Percentiles rank a stretch among this genome's conserved stretches.
Evolutionary conservation across 805 yeast species (phyloP).

Genomic region (Priceomyces medius): DNA sequence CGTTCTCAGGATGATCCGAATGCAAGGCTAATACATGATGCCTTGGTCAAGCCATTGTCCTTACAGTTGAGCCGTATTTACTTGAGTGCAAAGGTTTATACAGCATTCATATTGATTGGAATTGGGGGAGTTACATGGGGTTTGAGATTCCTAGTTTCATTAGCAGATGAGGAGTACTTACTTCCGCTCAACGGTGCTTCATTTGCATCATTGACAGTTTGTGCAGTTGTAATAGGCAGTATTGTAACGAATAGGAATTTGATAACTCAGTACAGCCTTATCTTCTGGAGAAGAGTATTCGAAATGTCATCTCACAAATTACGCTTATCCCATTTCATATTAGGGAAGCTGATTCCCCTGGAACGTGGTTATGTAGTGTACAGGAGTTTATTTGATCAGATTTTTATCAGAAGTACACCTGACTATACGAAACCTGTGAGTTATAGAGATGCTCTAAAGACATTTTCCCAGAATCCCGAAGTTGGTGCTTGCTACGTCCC

Average conservation of each 20-base stretch:
- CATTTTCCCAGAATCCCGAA: constrained; percentile 42
- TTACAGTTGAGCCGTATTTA: constrained; percentile 72
- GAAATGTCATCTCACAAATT: constrained; percentile 51
- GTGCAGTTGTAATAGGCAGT: constrained; percentile 5
- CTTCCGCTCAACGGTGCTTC: constrained; percentile 26
- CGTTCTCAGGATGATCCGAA: constrained; percentile 95
- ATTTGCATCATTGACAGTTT: constrained; percentile 5
- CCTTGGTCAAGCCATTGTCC: constrained; percentile 70
- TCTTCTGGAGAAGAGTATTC: constrained; percentile 65
- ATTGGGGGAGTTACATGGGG: constrained; percentile 66
- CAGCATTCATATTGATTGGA: constrained; percentile 69
- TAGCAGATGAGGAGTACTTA: constrained; percentile 13
- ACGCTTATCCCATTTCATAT: constrained; percentile 79
- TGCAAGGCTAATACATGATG: constrained; percentile 81
- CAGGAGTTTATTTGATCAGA: constrained; percentile 45
- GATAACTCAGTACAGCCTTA: constrained; percentile 36
- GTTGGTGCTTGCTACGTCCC: constrained; percentile 65
- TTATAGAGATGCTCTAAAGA: constrained; percentile 39
- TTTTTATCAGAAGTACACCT: constrained; percentile 43
- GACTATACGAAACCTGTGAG: constrained; percentile 61
- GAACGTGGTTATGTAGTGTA: constrained; percentile 72
- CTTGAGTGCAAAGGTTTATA: constrained; percentile 72
- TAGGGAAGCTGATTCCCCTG: constrained; percentile 57
- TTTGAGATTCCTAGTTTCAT: constrained; percentile 25
- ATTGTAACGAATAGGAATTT: constrained; percentile 8